Percentiles rank a stretch among this genome's conserved stretches.
phyloP scores from a whole-genome alignment of 2,329 filamentous ascomycete genomes.

The Chrysoporthe deuterocubensis region DNA sequence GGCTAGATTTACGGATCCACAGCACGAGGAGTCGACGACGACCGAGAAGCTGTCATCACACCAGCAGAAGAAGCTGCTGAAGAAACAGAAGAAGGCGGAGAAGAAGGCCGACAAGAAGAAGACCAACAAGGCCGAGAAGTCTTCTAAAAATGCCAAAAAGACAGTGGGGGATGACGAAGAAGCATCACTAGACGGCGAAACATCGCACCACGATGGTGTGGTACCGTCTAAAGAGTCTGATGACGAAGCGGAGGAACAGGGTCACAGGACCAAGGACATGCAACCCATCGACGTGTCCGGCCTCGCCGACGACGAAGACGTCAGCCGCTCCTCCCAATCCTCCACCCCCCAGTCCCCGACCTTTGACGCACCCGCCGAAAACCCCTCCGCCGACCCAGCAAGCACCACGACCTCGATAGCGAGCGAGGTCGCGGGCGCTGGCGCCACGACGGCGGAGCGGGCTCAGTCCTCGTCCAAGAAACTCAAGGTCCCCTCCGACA shows the following conservation, averaged over 20 bases:
- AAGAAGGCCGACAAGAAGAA: constrained; percentile 35
- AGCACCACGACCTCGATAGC: constrained; percentile 71
- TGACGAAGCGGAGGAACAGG: constrained; percentile 35
- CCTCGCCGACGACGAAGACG: constrained; percentile 52
- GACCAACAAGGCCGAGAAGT: constrained; percentile 29
- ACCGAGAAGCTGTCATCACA: constrained; percentile 27
- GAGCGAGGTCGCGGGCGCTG: constrained; percentile 56
- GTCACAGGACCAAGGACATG: constrained; percentile 39
- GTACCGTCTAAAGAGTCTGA: constrained; percentile 35
- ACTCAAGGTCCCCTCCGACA: constrained; percentile 70
- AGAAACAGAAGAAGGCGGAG: constrained; percentile 33
- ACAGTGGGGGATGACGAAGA: constrained; percentile 33
- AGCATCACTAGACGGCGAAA: constrained; percentile 49
- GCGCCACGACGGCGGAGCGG: neutral
- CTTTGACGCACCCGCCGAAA: constrained; percentile 57
- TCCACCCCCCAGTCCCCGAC: constrained; percentile 62
- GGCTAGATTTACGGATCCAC: constrained; percentile 43
- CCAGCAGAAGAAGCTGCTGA: constrained; percentile 27
- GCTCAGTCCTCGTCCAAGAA: constrained; percentile 66
- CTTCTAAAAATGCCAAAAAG: constrained; percentile 1
- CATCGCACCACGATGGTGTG: constrained; percentile 20
- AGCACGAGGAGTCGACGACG: constrained; percentile 33
- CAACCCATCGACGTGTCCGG: constrained; percentile 51
- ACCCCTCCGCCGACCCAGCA: constrained; percentile 49
- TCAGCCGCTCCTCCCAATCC: constrained; percentile 45